These are phyloP conservation scores for Silybum marianum DNA, from an alignment of 129 eudicot species.

Conservation along the genomic window DNA sequence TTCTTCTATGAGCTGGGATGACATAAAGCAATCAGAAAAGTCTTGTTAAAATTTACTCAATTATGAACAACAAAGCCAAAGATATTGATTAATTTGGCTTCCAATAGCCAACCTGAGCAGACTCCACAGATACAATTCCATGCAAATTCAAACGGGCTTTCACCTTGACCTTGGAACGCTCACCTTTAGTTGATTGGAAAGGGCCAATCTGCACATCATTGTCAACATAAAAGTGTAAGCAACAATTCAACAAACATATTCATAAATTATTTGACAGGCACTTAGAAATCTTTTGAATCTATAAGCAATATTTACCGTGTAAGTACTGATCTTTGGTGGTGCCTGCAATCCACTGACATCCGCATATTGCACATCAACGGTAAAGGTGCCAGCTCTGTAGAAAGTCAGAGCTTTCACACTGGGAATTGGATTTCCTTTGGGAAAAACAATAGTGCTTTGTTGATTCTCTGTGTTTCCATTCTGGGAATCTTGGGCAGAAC, in stretches of 20 bases:
- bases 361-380: constrained; percentile 76
- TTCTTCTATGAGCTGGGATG: constrained; percentile 83
- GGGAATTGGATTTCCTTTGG: constrained; percentile 84
- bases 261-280: background rate
- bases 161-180: constrained; percentile 73
- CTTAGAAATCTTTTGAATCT: background rate
- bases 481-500: constrained; percentile 53
- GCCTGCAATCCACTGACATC: constrained; percentile 86
- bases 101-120: constrained; percentile 66
- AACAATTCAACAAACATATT: background rate
- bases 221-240: background rate
- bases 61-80: constrained; percentile 4
- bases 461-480: constrained; percentile 61
- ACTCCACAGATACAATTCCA: constrained; percentile 84
- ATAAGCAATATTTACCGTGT: constrained; percentile 49
- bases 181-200: constrained; percentile 74
- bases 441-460: constrained; percentile 74
- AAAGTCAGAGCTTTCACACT: constrained; percentile 84
- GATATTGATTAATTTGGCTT: background rate
- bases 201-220: constrained; percentile 78
- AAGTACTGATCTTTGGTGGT: constrained; percentile 80
- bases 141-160: constrained; percentile 79
- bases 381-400: constrained; percentile 63
- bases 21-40: background rate
- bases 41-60: background rate